phyloP scores from a whole-genome alignment of 2,329 filamentous ascomycete species.

The Plectosphaerella sp. region DNA sequence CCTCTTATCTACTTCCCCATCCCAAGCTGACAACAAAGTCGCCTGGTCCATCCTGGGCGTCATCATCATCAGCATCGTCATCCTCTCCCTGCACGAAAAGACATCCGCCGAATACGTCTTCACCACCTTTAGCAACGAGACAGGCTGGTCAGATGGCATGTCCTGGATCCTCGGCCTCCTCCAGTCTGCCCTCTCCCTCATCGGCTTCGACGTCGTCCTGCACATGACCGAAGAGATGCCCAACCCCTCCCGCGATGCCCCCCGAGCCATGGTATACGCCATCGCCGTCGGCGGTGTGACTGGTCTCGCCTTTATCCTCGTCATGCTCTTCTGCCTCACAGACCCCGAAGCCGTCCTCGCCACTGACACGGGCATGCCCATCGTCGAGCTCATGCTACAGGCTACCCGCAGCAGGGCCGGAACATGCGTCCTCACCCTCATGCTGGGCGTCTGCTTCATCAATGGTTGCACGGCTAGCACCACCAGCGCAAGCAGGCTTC shows the following conservation, averaged over 20 bases:
- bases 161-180: conserved; percentile 43
- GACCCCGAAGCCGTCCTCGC: conserved; percentile 28
- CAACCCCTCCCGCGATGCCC: conserved; percentile 30
- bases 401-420: conserved; percentile 32
- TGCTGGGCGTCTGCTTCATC: conserved; percentile 37
- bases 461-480: conserved; percentile 40
- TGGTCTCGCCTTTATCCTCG: conserved; percentile 31
- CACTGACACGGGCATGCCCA: conserved; percentile 37
- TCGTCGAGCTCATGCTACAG: conserved; percentile 39
- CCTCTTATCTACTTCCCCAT: background rate
- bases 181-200: conserved; percentile 28
- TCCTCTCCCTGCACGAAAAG: conserved; percentile 38
- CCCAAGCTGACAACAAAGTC: conserved; percentile 15
- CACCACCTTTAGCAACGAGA: conserved; percentile 36
- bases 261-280: conserved; percentile 36
- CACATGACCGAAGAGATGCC: conserved; percentile 45
- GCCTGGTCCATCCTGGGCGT: conserved; percentile 37
- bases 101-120: conserved; percentile 38
- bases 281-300: conserved; percentile 37
- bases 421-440: conserved; percentile 33
- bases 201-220: conserved; percentile 37
- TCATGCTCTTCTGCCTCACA: conserved; percentile 35
- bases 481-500: conserved; percentile 35
- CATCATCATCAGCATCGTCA: conserved; percentile 36
- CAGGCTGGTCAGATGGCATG: conserved; percentile 40